phyloP scores from a whole-genome alignment of 495 filamentous ascomycete species.

The Hypoxylon trugodes region DNA sequence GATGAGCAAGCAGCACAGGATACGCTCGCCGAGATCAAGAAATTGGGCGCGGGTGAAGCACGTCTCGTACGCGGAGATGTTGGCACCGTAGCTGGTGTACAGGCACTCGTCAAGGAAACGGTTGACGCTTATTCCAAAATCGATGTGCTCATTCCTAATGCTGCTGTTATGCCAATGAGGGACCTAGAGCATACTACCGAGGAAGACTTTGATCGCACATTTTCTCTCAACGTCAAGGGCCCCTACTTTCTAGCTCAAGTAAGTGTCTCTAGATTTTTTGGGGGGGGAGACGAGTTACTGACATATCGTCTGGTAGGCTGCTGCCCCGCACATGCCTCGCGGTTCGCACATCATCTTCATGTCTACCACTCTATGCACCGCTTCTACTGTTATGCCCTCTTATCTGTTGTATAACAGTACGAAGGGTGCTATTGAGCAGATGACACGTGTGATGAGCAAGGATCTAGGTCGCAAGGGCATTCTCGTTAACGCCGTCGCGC shows the following conservation, averaged over 20 bases:
- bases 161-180: slow-evolving; percentile 62
- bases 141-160: slow-evolving; percentile 72
- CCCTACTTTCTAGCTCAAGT: slow-evolving; percentile 66
- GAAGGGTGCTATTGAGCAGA: slow-evolving; percentile 77
- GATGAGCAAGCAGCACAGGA: slow-evolving; percentile 62
- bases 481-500: slow-evolving; percentile 70
- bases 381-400: slow-evolving; percentile 58
- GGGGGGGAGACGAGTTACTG: background rate
- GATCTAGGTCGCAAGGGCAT: slow-evolving; percentile 69
- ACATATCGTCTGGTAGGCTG: slow-evolving; percentile 54
- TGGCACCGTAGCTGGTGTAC: slow-evolving; percentile 64
- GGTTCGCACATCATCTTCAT: slow-evolving; percentile 69
- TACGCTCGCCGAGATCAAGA: slow-evolving; percentile 52
- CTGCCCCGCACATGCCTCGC: slow-evolving; percentile 65
- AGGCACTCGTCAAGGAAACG: slow-evolving; percentile 67
- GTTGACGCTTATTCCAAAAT: slow-evolving; percentile 70
- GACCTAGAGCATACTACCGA: slow-evolving; percentile 67
- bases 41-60: slow-evolving; percentile 61
- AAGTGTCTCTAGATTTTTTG: background rate
- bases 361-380: slow-evolving; percentile 60
- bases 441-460: slow-evolving; percentile 69
- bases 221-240: slow-evolving; percentile 71
- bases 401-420: slow-evolving; percentile 70
- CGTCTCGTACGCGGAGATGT: slow-evolving; percentile 72
- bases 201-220: slow-evolving; percentile 64